Evolutionary conservation across 2,329 filamentous ascomycete species (phyloP).

Genomic region (Cyanodermella asteris): DNA sequence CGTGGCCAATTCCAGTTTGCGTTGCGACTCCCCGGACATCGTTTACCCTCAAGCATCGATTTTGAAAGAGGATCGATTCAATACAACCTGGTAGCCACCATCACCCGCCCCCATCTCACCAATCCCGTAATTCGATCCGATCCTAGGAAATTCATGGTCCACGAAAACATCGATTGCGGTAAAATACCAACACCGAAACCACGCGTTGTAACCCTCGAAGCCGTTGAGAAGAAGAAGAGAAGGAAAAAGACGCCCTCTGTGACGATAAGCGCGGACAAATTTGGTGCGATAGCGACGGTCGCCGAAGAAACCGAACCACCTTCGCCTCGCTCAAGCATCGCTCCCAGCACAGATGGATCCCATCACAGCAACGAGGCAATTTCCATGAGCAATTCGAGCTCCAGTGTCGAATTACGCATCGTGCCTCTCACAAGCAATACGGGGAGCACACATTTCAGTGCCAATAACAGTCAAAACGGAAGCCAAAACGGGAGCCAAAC

Average conservation of each 20-base stretch:
- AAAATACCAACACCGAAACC: slow-evolving; percentile 51
- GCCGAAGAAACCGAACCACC: too few species aligned
- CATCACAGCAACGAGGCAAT: too few species aligned
- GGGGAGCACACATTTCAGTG: too few species aligned
- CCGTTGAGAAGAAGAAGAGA: slow-evolving; percentile 51
- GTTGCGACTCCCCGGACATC: slow-evolving; percentile 35
- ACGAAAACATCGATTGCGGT: slow-evolving; percentile 71
- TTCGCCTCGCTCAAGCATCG: too few species aligned
- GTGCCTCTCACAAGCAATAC: too few species aligned
- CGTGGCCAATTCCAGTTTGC: slow-evolving; percentile 41
- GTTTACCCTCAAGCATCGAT: slow-evolving; percentile 70
- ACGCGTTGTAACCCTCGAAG: slow-evolving; percentile 68
- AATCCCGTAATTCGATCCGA: slow-evolving; percentile 61
- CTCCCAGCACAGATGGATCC: too few species aligned
- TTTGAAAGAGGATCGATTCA: slow-evolving; percentile 88
- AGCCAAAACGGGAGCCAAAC: too few species aligned
- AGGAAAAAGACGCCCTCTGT: too few species aligned
- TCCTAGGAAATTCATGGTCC: slow-evolving; percentile 53
- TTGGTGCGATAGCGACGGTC: neutral
- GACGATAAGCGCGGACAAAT: neutral
- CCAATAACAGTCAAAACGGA: too few species aligned
- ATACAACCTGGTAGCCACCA: slow-evolving; percentile 72
- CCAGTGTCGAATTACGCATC: too few species aligned
- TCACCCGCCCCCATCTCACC: slow-evolving; percentile 76
- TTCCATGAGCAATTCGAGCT: too few species aligned